These are phyloP conservation scores for Colletotrichum filicis DNA, from an alignment of 2,329 filamentous ascomycete genomes.

Conservation along the genomic window DNA sequence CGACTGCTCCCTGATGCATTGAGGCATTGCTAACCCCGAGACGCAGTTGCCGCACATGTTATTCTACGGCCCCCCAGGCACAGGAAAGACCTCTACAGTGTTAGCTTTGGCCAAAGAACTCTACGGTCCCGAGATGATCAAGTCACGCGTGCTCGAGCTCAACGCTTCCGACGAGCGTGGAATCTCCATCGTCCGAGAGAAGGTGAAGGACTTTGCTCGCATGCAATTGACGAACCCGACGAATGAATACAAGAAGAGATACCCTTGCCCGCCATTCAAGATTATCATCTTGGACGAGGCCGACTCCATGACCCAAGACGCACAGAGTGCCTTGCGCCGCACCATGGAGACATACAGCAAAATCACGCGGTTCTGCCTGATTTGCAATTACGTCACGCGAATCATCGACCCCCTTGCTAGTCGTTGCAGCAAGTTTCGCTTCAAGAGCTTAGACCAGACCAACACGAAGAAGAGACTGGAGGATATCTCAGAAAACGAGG, in stretches of 20 bases:
- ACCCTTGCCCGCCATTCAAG: constrained; percentile 97
- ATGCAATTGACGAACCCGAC: constrained; percentile 91
- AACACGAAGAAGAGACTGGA: constrained; percentile 84
- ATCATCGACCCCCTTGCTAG: constrained; percentile 97
- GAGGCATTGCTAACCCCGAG: constrained; percentile 10
- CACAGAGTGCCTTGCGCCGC: constrained; percentile 88
- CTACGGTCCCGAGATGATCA: constrained; percentile 94
- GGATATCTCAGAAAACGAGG: constrained; percentile 84
- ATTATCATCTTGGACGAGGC: constrained; percentile 99
- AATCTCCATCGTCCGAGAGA: constrained; percentile 95
- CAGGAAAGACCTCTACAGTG: constrained; percentile 97
- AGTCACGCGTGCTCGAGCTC: constrained; percentile 94
- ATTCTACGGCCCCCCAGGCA: constrained; percentile 97
- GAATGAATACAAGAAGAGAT: constrained; percentile 73
- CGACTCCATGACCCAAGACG: constrained; percentile 99
- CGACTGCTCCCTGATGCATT: constrained; percentile 33
- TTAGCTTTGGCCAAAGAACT: constrained; percentile 97
- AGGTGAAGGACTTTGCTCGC: constrained; percentile 97
- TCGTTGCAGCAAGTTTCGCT: constrained; percentile 95
- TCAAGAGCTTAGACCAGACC: constrained; percentile 92
- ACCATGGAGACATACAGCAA: constrained; percentile 99
- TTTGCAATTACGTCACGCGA: constrained; percentile 98
- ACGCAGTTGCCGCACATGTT: constrained; percentile 93
- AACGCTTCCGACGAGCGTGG: constrained; percentile 99
- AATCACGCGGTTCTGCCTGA: constrained; percentile 96